phyloP scores from a whole-genome alignment of 208 protist genomes.

The Trichomonas vaginalis region DNA sequence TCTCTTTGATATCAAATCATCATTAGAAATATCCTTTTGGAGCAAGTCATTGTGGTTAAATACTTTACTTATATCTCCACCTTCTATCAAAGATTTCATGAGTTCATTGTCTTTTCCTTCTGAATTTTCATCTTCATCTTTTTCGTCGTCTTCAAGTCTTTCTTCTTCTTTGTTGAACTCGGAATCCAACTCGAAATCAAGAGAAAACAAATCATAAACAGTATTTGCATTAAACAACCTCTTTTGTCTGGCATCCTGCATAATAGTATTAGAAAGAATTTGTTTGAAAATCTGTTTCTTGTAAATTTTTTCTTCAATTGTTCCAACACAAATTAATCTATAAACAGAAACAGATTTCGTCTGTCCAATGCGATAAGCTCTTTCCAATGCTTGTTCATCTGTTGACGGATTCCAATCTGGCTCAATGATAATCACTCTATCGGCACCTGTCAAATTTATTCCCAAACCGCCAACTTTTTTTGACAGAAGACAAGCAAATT shows the following conservation, averaged over 20 bases:
- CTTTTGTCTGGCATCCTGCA: slow-evolving; percentile 72
- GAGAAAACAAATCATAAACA: slow-evolving; percentile 63
- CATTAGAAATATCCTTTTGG: not conserved
- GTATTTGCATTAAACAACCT: slow-evolving; percentile 66
- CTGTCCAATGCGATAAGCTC: slow-evolving; percentile 89
- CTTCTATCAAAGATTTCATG: not conserved
- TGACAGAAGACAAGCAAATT: slow-evolving; percentile 80
- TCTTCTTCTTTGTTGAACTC: slow-evolving; percentile 1
- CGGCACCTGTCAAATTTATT: slow-evolving; percentile 85
- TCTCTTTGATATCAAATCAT: not conserved
- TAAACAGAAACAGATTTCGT: slow-evolving; percentile 74
- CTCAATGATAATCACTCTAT: slow-evolving; percentile 91
- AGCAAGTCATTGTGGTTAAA: not conserved
- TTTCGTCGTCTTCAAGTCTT: not conserved
- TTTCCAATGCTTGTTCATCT: slow-evolving; percentile 56
- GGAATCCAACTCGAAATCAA: not conserved
- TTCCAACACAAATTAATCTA: slow-evolving; percentile 78
- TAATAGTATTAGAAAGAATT: slow-evolving; percentile 75
- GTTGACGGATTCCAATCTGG: slow-evolving; percentile 80
- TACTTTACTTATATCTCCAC: not conserved
- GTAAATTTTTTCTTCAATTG: slow-evolving; percentile 95
- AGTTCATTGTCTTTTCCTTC: not conserved
- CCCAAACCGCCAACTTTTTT: slow-evolving; percentile 82
- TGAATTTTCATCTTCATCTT: not conserved
- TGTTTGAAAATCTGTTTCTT: slow-evolving; percentile 68